Evolutionary conservation across 805 yeast genomes (phyloP), one percentile per base, ranked within the genome.

Genomic region (Ogataea siamensis): DNA sequence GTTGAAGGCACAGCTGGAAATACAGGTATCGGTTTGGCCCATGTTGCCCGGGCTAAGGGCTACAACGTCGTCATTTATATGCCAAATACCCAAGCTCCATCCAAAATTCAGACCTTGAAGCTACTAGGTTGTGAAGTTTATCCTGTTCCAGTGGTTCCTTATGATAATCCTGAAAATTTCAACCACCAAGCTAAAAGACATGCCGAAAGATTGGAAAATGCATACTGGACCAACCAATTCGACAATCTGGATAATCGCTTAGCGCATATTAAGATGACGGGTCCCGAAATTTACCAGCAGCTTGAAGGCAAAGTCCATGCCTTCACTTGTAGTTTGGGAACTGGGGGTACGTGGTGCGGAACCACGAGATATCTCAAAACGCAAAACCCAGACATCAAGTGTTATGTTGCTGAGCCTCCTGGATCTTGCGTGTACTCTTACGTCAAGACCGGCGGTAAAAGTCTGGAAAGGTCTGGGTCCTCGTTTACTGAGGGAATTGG

Each of bases 401-500:
- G 82, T 28, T 78, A 72, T 36, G 75, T 87, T 42, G 95, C 97
- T 1, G 97, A 89, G 62, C 96, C 97, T 15, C 96, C 96, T 10
- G 96, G 97, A 41, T 81, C 93, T 3, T 85, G 84, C 34, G 71
- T 89, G 31, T 86, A 85, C 65, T 76, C 87, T 7, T 87, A 81
- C 57, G 78, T 89, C 43, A 79, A 76, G 44, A 69, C 84, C 5
- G 77, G 79, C 12, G 91, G 91, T 21, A 67, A 80, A 56, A 70
- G 74, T 8, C 63, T 82, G 40, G 87, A 78, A 28, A 75, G 88
- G 53, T 71, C 74, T 1, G 97, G 97, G 20, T 77, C 87, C 3
- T 83, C 95, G 0, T 87, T 89, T 62, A 89, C 96, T 19, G 97
- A 89, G 66, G 97, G 97, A 21, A 87, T 89, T 64, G 97, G 97